Conservation (phyloP, 2,329 filamentous ascomycete genomes). For the Fusarium humuli region DNA sequence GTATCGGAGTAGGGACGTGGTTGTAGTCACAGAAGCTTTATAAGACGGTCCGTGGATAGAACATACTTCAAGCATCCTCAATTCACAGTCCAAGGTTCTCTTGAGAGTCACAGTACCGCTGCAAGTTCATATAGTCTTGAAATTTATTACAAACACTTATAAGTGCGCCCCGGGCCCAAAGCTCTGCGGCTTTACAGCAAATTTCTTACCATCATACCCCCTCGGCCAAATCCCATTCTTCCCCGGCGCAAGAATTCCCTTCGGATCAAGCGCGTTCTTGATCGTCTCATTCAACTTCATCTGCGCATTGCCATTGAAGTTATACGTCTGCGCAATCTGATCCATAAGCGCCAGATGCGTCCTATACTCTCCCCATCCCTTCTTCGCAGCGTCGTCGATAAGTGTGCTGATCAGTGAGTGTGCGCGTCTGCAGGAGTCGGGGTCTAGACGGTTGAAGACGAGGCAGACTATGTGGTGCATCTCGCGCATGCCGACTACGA, state of each 20-base stretch:
- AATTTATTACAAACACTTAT: not conserved
- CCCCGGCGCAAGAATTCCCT: constrained; percentile 35
- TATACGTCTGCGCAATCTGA: constrained; percentile 35
- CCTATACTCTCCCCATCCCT: constrained; percentile 36
- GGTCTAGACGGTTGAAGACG: constrained; percentile 27
- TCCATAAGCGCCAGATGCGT: constrained; percentile 36
- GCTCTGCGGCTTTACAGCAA: not conserved
- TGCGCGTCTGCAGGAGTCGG: constrained; percentile 25
- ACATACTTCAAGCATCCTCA: not conserved
- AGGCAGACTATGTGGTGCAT: constrained; percentile 39
- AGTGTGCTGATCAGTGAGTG: constrained; percentile 18
- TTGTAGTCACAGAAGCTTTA: not conserved
- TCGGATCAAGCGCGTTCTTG: constrained; percentile 32
- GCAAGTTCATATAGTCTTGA: not conserved
- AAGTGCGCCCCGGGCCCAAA: not conserved
- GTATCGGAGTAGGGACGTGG: too few species aligned
- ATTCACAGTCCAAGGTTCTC: not conserved
- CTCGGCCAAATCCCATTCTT: constrained; percentile 34
- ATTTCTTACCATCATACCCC: constrained; percentile 7
- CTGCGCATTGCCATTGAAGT: constrained; percentile 32
- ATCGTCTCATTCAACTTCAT: constrained; percentile 23
- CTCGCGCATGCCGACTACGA: constrained; percentile 34
- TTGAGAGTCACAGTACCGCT: not conserved
- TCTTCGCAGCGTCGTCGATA: constrained; percentile 29
- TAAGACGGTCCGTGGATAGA: accelerated